Evolutionary conservation across 768 basidiomycete genomes (phyloP).

Genomic region (Lentinula raphanica): DNA sequence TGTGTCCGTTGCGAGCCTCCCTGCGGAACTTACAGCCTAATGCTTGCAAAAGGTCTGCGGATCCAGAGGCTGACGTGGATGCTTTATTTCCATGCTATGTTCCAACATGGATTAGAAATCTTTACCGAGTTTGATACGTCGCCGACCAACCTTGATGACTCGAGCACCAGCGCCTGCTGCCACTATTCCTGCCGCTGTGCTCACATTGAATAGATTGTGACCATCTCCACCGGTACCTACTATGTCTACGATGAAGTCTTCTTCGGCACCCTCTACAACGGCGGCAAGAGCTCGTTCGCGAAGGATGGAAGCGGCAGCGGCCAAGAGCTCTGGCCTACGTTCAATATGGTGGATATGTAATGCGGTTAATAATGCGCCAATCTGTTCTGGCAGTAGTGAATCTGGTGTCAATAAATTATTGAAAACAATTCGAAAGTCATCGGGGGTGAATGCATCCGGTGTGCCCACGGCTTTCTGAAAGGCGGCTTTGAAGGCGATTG

Average conservation of each 20-base stretch:
- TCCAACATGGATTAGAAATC: too few relatives aligned
- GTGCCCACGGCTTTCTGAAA: constrained; percentile 75
- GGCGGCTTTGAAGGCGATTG: constrained; percentile 64
- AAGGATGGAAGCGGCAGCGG: constrained; percentile 73
- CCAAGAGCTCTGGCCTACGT: constrained; percentile 66
- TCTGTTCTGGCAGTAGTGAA: constrained; percentile 62
- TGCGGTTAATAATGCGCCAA: constrained; percentile 87
- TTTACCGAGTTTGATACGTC: too few relatives aligned
- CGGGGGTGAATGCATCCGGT: constrained; percentile 75
- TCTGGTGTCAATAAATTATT: constrained; percentile 69
- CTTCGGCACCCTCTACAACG: constrained; percentile 48
- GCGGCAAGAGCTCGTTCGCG: constrained; percentile 63
- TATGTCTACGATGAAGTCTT: constrained; percentile 71
- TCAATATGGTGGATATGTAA: constrained; percentile 79
- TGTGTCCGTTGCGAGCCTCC: constrained; percentile 37
- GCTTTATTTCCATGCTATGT: constrained; percentile 83
- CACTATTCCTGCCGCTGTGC: constrained; percentile 89
- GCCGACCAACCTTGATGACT: constrained; percentile 71
- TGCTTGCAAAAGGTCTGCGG: constrained; percentile 85
- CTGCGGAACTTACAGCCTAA: constrained; percentile 65
- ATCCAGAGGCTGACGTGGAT: constrained; percentile 91
- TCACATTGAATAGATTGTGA: constrained; percentile 94
- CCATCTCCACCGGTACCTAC: constrained; percentile 96
- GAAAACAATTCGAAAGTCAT: constrained; percentile 70
- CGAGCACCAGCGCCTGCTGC: constrained; percentile 92